Evolutionary conservation across 2,329 filamentous ascomycete genomes (phyloP), one percentile per base, ranked within the genome.

Genomic region (Xylaria digitata): DNA sequence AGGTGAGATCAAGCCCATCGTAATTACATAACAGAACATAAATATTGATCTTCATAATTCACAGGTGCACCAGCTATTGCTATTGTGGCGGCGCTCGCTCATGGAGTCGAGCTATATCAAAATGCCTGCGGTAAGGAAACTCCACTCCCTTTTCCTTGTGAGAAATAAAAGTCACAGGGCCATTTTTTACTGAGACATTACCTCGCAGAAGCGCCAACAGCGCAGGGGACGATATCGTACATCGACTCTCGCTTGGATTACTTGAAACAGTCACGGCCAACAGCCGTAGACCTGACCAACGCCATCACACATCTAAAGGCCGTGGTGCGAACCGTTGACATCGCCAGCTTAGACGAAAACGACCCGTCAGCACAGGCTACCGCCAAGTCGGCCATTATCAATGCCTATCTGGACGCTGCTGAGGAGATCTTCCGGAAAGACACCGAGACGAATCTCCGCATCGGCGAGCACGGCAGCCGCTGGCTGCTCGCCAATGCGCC

Each of bases 201-300:
- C 8, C 34, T 21, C 45, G 42, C 46, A 76, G 73, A 63, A 23
- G 85, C 87, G 1, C 73, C 77, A 0, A 80, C 80, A 0, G 77
- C 82, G 0, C 77, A 82, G 0, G 88, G 91, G 54, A 86, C 91
- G 56, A 87, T 94, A 50, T 80, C 86, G 1, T 92, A 92, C 77
- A 92, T 97, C 70, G 83, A 90, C 65, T 84, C 89, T 53, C 93
- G 92, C 63, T 84, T 99, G 50, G 90, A 95, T 72, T 97, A 96
- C 77, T 86, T 99, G 53, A 90, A 96, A 73, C 92, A 90, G 53
- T 97, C 94, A 76, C 87, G 96, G 49, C 96, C 96, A 0, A 99
- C 96, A 0, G 96, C 96, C 5, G 96, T 99, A 54, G 97, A 99
- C 78, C 86, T 99, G 63, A 92, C 90, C 63, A 97, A 98, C 81